Conservation (phyloP, 2,329 filamentous ascomycete species). For the Colletotrichum destructivum region DNA sequence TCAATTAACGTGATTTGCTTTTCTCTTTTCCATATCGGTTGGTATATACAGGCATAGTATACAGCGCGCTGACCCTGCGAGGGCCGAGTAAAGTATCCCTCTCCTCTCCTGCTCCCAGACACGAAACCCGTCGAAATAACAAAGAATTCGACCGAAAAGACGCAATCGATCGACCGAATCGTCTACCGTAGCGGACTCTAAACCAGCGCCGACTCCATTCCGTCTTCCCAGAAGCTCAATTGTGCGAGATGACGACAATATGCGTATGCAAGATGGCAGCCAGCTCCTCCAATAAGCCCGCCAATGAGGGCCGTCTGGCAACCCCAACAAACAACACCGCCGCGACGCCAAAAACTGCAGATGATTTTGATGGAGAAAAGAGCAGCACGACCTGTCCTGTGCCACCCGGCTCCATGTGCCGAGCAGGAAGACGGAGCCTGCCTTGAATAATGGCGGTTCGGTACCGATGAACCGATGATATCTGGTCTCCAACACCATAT, state of each 20-base stretch:
- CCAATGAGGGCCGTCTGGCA: slow-evolving; percentile 29
- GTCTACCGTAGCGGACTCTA: slow-evolving; percentile 18
- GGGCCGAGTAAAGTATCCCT: slow-evolving; percentile 33
- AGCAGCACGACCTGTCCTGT: slow-evolving; percentile 7
- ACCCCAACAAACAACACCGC: slow-evolving; percentile 35
- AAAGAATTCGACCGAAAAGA: slow-evolving; percentile 21
- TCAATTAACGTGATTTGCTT: slow-evolving; percentile 8
- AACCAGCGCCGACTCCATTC: slow-evolving; percentile 31
- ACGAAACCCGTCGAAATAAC: neutral
- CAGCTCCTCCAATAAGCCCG: slow-evolving; percentile 19
- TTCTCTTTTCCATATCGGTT: slow-evolving; percentile 25
- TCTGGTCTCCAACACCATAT: slow-evolving; percentile 10
- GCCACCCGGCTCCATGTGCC: neutral
- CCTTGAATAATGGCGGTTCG: neutral
- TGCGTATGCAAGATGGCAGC: slow-evolving; percentile 39
- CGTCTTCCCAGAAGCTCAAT: slow-evolving; percentile 32
- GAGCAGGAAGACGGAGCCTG: neutral
- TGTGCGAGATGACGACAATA: slow-evolving; percentile 36
- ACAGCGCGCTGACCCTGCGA: slow-evolving; percentile 34
- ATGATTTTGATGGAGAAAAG: slow-evolving; percentile 12
- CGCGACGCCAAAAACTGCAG: slow-evolving; percentile 36
- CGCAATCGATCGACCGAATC: slow-evolving; percentile 31
- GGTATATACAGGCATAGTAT: slow-evolving; percentile 41
- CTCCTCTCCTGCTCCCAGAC: slow-evolving; percentile 24
- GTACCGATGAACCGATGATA: neutral